Evolutionary conservation across 371 early-diverging fungal species (phyloP).

Genomic region (Nosema granulosis): DNA sequence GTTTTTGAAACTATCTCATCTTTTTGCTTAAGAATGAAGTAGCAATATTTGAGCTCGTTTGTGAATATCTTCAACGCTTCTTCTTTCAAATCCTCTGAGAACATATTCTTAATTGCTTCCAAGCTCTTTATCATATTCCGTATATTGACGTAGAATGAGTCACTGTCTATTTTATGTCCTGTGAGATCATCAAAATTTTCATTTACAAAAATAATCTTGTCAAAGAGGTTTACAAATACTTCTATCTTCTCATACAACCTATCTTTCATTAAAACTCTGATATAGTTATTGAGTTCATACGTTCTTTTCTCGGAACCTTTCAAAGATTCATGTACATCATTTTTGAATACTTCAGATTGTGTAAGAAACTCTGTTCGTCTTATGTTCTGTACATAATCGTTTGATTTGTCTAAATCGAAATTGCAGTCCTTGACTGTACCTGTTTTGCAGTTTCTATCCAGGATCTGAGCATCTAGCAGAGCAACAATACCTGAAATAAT

Average conservation of each 20-base stretch:
- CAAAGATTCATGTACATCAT: slow-evolving; percentile 11
- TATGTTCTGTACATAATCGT: background rate
- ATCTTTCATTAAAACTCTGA: slow-evolving; percentile 4
- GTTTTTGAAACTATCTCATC: slow-evolving; percentile 17
- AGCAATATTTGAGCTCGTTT: slow-evolving; percentile 20
- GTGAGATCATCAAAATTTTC: slow-evolving; percentile 52
- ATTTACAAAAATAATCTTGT: slow-evolving; percentile 53
- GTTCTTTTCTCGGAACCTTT: background rate
- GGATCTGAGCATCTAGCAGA: slow-evolving; percentile 36
- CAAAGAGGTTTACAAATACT: slow-evolving; percentile 45
- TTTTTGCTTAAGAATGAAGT: slow-evolving; percentile 39
- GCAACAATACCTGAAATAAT: slow-evolving; percentile 17
- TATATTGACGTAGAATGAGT: slow-evolving; percentile 32
- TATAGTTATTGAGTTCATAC: slow-evolving; percentile 17
- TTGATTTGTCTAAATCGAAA: background rate
- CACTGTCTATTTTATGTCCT: slow-evolving; percentile 41
- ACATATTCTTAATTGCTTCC: slow-evolving; percentile 16
- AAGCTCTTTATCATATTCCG: slow-evolving; percentile 42
- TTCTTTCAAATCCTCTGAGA: slow-evolving; percentile 16
- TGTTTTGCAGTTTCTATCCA: slow-evolving; percentile 48
- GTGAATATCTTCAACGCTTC: slow-evolving; percentile 38
- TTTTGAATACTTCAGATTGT: slow-evolving; percentile 20
- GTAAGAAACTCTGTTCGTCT: slow-evolving; percentile 2
- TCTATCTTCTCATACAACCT: slow-evolving; percentile 18
- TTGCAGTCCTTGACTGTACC: slow-evolving; percentile 42